Evolutionary conservation across 305 asterid genomes (phyloP), one percentile per base, ranked within the genome.

Genomic region (Lippia alba): DNA sequence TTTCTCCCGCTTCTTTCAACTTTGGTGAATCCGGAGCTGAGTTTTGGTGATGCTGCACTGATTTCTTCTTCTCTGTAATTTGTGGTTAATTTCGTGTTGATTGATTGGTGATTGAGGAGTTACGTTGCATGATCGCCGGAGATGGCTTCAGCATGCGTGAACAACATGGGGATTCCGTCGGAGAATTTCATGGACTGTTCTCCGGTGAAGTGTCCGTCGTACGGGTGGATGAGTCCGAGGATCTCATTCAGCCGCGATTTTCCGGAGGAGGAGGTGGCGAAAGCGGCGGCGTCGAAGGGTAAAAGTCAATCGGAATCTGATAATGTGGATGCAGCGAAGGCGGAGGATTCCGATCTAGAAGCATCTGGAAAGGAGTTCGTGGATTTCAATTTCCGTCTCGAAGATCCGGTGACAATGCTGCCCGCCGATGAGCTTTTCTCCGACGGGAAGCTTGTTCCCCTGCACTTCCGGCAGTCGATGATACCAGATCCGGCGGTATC

Each of bases 61-160:
- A 30, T 14, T 40, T 36, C 20, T 40, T 36, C 20, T 34, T 30
- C 34, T 39, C 18, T 32, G 6, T 18, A 30, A 11, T 16, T 65
- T 55, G 48, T 50, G 60, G 34, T 67, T 46, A 48, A 55, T 59
- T n/a, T 53, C n/a, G n/a, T n/a, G n/a, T n/a, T n/a, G 9, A 58
- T 12, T n/a, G 9, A 36, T 36, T 36, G 19, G 8, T 12, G 19
- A 57, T 15, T 9, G 1, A 60, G 24, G 60, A 55, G 68, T 81
- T 88, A 89, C 80, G 68, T 81, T 88, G 90, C 80, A 74, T 88
- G 90, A 64, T 77, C 71, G 77, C 79, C 82, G 79, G 87, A 70
- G 56, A 93, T 94, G 99, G 99, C 99, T 69, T 94, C 99, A 41
- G 99, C 96, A 53, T 90, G 97, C 81, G 91, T 92, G 8, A 90